Evolutionary conservation across 1,284 basidiomycete species (phyloP).

Genomic region (Trichosporon faecale): DNA sequence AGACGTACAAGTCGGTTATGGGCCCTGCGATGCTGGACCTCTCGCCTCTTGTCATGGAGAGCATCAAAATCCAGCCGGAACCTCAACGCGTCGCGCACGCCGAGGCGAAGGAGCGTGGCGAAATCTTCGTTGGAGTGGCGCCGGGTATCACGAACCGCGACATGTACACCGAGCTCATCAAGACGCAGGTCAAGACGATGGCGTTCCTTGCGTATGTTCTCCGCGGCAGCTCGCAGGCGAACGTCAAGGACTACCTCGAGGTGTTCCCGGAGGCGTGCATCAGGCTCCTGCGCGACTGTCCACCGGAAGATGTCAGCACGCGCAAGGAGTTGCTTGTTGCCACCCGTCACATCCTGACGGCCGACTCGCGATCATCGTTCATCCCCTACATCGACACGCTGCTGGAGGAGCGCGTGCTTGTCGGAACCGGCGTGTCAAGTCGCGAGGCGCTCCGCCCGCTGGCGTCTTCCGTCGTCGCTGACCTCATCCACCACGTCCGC

Average conservation of each 20-base stretch:
- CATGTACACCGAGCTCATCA: conserved; percentile 83
- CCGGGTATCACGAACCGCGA: conserved; percentile 67
- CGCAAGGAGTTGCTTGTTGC: conserved; percentile 92
- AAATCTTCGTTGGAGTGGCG: conserved; percentile 83
- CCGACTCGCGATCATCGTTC: conserved; percentile 75
- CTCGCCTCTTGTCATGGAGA: conserved; percentile 69
- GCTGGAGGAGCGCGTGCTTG: conserved; percentile 84
- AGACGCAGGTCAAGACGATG: conserved; percentile 93
- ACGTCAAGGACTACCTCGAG: conserved; percentile 75
- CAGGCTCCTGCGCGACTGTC: conserved; percentile 89
- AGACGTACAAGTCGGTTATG: conserved; percentile 68
- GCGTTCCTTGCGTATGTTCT: conserved; percentile 91
- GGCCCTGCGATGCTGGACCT: conserved; percentile 67
- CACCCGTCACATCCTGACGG: conserved; percentile 83
- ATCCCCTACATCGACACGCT: conserved; percentile 84
- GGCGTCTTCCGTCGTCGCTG: conserved; percentile 85
- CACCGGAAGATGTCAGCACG: conserved; percentile 75
- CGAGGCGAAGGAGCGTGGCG: conserved; percentile 70
- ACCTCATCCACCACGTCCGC: conserved; percentile 88
- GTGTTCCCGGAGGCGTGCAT: conserved; percentile 76
- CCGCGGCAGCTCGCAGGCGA: conserved; percentile 64
- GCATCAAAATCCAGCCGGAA: conserved; percentile 74
- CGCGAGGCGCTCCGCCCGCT: conserved; percentile 78
- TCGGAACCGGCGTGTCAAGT: conserved; percentile 74
- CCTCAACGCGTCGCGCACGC: conserved; percentile 81